Evolutionary conservation across 2,329 filamentous ascomycete genomes (phyloP).

Genomic region (Pleomassaria siparia): DNA sequence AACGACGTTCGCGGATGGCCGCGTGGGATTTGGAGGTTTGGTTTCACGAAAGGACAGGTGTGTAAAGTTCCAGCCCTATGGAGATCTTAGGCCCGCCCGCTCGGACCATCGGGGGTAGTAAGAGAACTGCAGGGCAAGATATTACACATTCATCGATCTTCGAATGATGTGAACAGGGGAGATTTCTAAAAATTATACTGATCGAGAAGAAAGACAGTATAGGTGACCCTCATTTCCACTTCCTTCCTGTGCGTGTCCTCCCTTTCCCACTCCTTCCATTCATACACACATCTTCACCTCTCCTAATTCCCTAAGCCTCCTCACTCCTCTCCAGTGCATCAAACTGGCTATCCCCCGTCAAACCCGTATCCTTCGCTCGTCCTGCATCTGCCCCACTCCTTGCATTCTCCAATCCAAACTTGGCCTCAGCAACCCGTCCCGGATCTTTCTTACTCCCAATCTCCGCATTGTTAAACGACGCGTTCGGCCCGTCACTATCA

Average conservation of each 20-base stretch:
- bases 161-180: too few species aligned
- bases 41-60: slow-evolving; percentile 36
- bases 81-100: neutral
- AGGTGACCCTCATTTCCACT: too few species aligned
- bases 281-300: neutral
- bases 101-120: too few species aligned
- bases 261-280: too few species aligned
- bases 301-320: slow-evolving; percentile 5
- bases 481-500: slow-evolving; percentile 3
- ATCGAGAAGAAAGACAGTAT: too few species aligned
- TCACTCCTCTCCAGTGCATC: slow-evolving; percentile 14
- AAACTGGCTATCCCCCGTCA: slow-evolving; percentile 10
- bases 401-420: slow-evolving; percentile 38
- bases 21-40: neutral
- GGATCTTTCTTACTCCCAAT: slow-evolving; percentile 61
- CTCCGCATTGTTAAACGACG: slow-evolving; percentile 29
- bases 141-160: too few species aligned
- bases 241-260: too few species aligned
- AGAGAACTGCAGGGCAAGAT: too few species aligned
- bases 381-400: slow-evolving; percentile 28
- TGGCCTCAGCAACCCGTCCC: slow-evolving; percentile 49
- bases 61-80: slow-evolving; percentile 27
- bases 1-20: slow-evolving; percentile 5
- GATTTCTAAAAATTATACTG: too few species aligned
- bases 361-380: slow-evolving; percentile 8